These are phyloP conservation scores for Gossypium stocksii DNA, from an alignment of 345 rosid species.

Conservation along the genomic window DNA sequence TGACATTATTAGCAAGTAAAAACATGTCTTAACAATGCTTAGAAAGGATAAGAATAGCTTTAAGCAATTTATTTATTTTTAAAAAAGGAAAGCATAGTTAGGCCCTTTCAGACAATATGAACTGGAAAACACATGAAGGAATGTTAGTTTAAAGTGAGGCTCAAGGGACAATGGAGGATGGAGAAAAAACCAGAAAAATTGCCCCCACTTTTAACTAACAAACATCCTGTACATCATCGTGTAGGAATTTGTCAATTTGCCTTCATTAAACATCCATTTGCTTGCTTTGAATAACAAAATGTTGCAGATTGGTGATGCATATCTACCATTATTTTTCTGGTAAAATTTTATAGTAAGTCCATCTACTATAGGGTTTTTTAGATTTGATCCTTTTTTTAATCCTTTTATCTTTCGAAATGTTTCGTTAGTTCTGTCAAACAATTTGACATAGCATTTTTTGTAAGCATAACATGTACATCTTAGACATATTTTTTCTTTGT, in stretches of 20 bases:
- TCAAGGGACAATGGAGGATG: conserved; percentile 2
- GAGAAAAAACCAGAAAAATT: conserved; percentile 1
- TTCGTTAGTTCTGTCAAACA: too few species aligned
- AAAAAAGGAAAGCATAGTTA: neutral
- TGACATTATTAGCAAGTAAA: neutral
- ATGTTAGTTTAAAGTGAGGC: conserved; percentile 1
- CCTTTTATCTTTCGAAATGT: too few species aligned
- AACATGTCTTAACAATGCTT: neutral
- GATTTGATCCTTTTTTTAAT: too few species aligned
- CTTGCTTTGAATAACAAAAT: conserved; percentile 8
- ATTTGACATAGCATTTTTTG: too few species aligned
- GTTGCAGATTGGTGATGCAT: neutral
- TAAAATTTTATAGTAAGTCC: too few species aligned
- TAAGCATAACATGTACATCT: too few species aligned
- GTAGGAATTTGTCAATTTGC: conserved; percentile 14
- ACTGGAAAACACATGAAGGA: neutral
- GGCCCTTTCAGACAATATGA: neutral
- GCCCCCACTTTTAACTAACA: conserved; percentile 16
- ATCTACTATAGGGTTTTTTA: too few species aligned
- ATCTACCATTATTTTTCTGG: too few species aligned
- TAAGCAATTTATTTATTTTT: neutral
- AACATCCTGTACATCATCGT: neutral
- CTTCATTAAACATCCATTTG: neutral
- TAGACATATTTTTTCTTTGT: too few species aligned
- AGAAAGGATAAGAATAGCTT: neutral